Evolutionary conservation across 2,329 filamentous ascomycete genomes (phyloP).

Genomic region (Penicillium sclerotigenum): DNA sequence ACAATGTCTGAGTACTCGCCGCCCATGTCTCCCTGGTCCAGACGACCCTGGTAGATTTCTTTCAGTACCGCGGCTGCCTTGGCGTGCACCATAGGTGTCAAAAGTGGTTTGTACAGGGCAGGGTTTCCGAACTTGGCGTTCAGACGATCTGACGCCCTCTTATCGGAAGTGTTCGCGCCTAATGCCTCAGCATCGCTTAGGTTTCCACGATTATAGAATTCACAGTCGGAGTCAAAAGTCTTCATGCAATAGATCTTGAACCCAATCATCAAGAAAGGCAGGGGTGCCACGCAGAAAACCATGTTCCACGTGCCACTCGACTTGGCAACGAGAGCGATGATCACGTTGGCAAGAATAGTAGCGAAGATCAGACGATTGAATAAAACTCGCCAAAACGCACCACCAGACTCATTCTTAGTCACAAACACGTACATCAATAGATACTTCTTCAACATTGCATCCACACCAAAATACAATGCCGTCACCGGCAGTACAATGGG

Average conservation of each 20-base stretch:
- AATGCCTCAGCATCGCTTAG: constrained; percentile 51
- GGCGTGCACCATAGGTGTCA: constrained; percentile 92
- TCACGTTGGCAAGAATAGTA: constrained; percentile 70
- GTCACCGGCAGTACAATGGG: constrained; percentile 82
- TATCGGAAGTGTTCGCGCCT: constrained; percentile 35
- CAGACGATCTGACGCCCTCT: constrained; percentile 59
- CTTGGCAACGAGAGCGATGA: constrained; percentile 74
- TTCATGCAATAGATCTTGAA: constrained; percentile 85
- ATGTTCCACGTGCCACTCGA: constrained; percentile 64
- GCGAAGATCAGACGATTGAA: constrained; percentile 92
- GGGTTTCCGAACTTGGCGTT: constrained; percentile 82
- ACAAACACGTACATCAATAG: constrained; percentile 89
- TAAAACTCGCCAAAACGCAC: constrained; percentile 84
- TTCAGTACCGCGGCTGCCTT: constrained; percentile 83
- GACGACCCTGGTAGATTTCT: constrained; percentile 78
- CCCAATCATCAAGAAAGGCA: constrained; percentile 71
- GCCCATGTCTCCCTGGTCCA: constrained; percentile 51
- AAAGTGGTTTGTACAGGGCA: constrained; percentile 80
- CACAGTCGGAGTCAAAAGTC: constrained; percentile 73
- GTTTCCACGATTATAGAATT: constrained; percentile 72
- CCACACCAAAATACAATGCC: constrained; percentile 83
- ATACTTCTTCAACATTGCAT: constrained; percentile 92
- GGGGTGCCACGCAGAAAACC: constrained; percentile 67
- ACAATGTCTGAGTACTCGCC: constrained; percentile 68
- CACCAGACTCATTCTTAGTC: constrained; percentile 94